phyloP scores from a whole-genome alignment of 495 filamentous ascomycete species.

The Saxophila tyrrhenica region DNA sequence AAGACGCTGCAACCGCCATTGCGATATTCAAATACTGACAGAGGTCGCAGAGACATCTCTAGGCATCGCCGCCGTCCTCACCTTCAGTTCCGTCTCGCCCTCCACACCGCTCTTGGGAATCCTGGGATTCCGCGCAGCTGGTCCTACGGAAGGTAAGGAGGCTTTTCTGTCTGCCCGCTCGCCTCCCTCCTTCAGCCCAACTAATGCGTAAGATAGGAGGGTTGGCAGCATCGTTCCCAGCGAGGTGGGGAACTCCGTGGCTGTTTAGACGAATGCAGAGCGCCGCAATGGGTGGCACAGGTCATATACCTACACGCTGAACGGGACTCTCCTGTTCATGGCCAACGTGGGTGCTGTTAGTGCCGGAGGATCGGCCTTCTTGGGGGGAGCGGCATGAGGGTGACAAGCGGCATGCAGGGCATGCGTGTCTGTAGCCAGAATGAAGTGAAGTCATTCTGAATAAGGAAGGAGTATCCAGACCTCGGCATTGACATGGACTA shows the following conservation, averaged over 20 bases:
- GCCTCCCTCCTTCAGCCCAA: too few species aligned
- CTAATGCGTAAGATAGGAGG: not conserved
- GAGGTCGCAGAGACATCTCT: too few species aligned
- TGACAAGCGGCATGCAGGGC: too few species aligned
- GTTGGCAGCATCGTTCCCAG: not conserved
- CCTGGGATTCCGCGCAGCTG: not conserved
- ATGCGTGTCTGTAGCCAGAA: too few species aligned
- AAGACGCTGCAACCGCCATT: too few species aligned
- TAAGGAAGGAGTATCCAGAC: too few species aligned
- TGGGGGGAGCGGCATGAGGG: too few species aligned
- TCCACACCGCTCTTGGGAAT: not conserved
- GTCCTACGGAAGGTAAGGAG: not conserved
- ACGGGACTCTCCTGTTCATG: not conserved
- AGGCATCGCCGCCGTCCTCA: not conserved
- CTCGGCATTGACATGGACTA: too few species aligned
- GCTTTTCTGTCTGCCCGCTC: too few species aligned
- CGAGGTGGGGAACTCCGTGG: not conserved
- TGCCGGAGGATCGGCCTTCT: not conserved
- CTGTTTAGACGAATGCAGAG: not conserved
- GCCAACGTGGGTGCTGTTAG: not conserved
- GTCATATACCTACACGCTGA: too few species aligned
- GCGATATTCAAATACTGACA: too few species aligned
- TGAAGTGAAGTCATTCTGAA: too few species aligned
- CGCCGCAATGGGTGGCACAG: not conserved
- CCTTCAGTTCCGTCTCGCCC: not conserved